phyloP scores from a whole-genome alignment of 805 yeast genomes.

The Wickerhamiella musiphila region DNA sequence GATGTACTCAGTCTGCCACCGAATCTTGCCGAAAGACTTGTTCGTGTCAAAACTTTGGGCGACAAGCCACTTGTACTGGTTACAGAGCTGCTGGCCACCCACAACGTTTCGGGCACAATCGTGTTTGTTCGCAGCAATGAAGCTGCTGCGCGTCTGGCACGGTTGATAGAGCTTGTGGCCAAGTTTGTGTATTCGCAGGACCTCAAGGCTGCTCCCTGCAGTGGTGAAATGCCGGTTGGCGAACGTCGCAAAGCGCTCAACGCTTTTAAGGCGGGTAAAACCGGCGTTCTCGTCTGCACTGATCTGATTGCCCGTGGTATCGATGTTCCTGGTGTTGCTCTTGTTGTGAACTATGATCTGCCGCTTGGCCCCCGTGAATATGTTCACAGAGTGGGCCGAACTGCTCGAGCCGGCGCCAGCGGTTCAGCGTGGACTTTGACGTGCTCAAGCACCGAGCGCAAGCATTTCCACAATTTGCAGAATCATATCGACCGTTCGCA shows the following conservation, averaged over 20 bases:
- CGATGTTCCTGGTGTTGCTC: constrained; percentile 50
- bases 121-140: constrained; percentile 71
- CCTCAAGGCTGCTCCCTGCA: constrained; percentile 18
- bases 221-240: constrained; percentile 24
- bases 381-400: constrained; percentile 91
- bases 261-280: constrained; percentile 37
- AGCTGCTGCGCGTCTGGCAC: constrained; percentile 62
- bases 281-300: constrained; percentile 46
- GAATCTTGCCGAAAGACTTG: constrained; percentile 21
- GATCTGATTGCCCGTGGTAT: constrained; percentile 95
- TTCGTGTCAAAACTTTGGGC: constrained; percentile 18
- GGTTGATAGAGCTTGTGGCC: constrained; percentile 33
- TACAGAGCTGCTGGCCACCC: constrained; percentile 28
- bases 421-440: constrained; percentile 65
- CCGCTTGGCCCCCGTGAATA: constrained; percentile 83
- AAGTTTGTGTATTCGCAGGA: constrained; percentile 10
- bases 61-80: constrained; percentile 63
- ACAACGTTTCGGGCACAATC: constrained; percentile 25
- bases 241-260: constrained; percentile 41
- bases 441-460: constrained; percentile 64
- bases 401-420: constrained; percentile 74
- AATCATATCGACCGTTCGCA: constrained; percentile 15
- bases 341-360: constrained; percentile 77
- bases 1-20: constrained; percentile 21
- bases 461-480: constrained; percentile 26